Evolutionary conservation across 805 yeast genomes (phyloP), one percentile per base, ranked within the genome.

Genomic region (Pichia manshurica): DNA sequence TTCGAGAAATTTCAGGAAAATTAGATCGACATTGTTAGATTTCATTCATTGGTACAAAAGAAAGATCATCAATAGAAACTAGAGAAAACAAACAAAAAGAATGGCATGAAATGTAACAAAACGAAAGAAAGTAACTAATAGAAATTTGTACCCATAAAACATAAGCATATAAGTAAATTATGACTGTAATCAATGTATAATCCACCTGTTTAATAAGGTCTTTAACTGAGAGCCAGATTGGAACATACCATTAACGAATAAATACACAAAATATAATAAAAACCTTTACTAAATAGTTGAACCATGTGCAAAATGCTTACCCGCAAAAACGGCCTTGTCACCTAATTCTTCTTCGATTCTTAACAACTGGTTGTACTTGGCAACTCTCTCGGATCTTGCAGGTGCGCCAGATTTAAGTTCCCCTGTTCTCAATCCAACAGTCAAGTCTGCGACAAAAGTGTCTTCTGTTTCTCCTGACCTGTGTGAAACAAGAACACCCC

Each of bases 401-500:
- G 98, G 98, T 70, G 99, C 98, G 83, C 99, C 99, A 62, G 97
- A 87, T 90, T 91, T 91, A 76, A 91, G 87, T 81, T 91, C 98
- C 72, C 97, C 99, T 59, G 95, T 65, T 84, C 97, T 88, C 73
- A 91, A 81, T 80, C 98, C 98, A 65, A 93, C 99, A 66, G 88
- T 78, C 70, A 91, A 81, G 75, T 91, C 98, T 68, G 99, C 98
- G 73, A 91, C 93, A 79, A 87, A 84, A 66, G 95, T 84, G 77
- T 93, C 99, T 79, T 93, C 99, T 60, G 97, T 90, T 82, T 91
- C 99, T 78, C 99, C 99, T 63, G 97, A 90, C 83, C 99, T 89
- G 88, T 91, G 99, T 66, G 97, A 90, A 65, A 93, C 98, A 97
- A 91, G 90, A 69, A 90, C 96, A 81, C 97, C 97, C 99, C 99